A percentile compares a stretch with the other conserved stretches of the same genome.
Conservation (phyloP, 441 rosid genomes). For the Euphorbia celastroides region DNA sequence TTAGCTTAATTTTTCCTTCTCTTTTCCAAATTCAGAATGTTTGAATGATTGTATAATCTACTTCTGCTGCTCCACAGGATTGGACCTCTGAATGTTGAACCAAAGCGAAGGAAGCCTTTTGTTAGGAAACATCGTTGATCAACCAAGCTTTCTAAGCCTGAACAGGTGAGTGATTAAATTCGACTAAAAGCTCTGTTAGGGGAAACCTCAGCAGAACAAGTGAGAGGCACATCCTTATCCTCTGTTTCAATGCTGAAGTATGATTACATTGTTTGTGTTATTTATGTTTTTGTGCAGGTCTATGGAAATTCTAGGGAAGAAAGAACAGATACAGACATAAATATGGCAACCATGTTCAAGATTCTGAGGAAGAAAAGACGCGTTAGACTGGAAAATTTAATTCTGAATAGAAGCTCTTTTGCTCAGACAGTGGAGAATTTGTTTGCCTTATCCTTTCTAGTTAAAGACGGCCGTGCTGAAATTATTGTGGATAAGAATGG, state of each 20-base stretch:
- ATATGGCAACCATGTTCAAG: constrained; percentile 58
- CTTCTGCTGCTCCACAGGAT: constrained; percentile 30
- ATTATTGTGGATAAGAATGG: constrained; percentile 45
- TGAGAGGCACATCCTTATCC: neutral
- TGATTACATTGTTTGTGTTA: neutral
- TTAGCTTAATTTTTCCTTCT: neutral
- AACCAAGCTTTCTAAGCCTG: constrained; percentile 34
- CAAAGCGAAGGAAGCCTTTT: constrained; percentile 36
- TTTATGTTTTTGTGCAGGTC: constrained; percentile 33
- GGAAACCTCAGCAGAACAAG: too few relatives aligned
- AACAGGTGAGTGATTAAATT: constrained; percentile 33
- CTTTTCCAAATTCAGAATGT: neutral
- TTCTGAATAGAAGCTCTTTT: constrained; percentile 58
- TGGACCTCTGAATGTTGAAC: constrained; percentile 50
- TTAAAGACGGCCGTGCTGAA: constrained; percentile 73
- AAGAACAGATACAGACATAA: constrained; percentile 57
- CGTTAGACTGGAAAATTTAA: constrained; percentile 51
- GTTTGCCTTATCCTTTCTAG: constrained; percentile 74
- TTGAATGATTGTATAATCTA: neutral
- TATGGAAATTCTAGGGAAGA: constrained; percentile 30
- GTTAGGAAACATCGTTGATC: constrained; percentile 27
- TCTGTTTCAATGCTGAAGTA: neutral
- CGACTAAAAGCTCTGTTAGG: neutral
- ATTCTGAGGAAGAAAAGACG: constrained; percentile 45
- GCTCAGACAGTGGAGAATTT: constrained; percentile 69